Evolutionary conservation across 495 filamentous ascomycete genomes (phyloP).

Genomic region (Aspergillus carlsbadensis): DNA sequence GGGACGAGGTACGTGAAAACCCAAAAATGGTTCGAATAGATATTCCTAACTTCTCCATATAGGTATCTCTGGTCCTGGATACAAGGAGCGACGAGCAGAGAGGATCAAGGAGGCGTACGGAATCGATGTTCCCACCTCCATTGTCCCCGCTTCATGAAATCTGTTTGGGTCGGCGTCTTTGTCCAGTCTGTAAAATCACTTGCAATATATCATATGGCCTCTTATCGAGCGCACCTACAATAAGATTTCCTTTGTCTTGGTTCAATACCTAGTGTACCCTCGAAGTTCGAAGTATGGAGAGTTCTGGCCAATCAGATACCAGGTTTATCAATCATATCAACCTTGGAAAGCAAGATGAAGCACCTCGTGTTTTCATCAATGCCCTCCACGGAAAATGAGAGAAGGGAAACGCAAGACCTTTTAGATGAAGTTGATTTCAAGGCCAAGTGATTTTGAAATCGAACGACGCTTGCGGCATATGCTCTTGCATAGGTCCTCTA

Average conservation of each 20-base stretch:
- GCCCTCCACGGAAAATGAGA: no score
- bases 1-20: conserved; percentile 68
- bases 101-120: conserved; percentile 89
- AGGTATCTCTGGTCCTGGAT: conserved; percentile 84
- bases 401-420: no score
- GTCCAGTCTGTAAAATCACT: conserved; percentile 40
- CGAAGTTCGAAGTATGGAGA: background rate
- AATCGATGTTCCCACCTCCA: conserved; percentile 65
- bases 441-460: no score
- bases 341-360: no score
- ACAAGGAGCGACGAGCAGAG: conserved; percentile 79
- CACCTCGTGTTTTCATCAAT: no score
- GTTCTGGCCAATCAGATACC: conserved; percentile 17
- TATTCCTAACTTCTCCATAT: conserved; percentile 25
- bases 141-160: conserved; percentile 43
- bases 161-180: conserved; percentile 20
- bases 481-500: no score
- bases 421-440: no score
- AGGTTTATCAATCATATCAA: conserved; percentile 18
- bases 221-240: conserved; percentile 30
- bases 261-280: no score
- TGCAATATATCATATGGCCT: conserved; percentile 35
- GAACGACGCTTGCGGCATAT: no score
- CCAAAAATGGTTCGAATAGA: background rate
- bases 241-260: conserved; percentile 16